These are phyloP conservation scores for Geotrichum candidum DNA, from an alignment of 1,139 yeast genomes.

Conservation along the genomic window DNA sequence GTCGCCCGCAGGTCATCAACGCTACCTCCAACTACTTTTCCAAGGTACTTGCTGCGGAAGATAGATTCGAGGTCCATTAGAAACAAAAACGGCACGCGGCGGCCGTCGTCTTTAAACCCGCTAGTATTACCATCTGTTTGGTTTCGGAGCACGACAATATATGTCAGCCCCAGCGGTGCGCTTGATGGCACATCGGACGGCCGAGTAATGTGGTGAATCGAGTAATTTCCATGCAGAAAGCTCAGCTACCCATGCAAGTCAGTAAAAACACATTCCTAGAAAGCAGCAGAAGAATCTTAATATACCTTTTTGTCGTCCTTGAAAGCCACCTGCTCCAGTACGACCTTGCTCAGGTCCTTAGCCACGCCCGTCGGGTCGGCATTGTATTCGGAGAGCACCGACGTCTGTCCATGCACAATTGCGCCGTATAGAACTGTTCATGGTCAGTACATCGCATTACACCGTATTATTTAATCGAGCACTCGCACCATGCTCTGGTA, in stretches of 20 bases:
- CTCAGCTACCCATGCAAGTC: constrained; percentile 24
- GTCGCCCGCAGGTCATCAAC: constrained; percentile 14
- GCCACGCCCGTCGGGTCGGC: constrained; percentile 22
- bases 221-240: constrained; percentile 32
- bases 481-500: not conserved
- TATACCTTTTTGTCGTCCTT: constrained; percentile 28
- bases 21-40: constrained; percentile 17
- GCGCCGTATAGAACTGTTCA: constrained; percentile 30
- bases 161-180: constrained; percentile 32
- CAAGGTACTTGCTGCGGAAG: constrained; percentile 23
- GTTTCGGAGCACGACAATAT: constrained; percentile 26
- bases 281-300: not conserved
- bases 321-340: constrained; percentile 26
- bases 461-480: not conserved
- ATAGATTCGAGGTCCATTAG: constrained; percentile 30
- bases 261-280: not conserved
- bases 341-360: constrained; percentile 26
- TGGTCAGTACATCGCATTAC: not conserved
- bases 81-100: constrained; percentile 34
- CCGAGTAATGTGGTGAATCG: constrained; percentile 34
- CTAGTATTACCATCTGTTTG: not conserved
- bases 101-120: constrained; percentile 22
- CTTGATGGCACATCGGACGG: constrained; percentile 22
- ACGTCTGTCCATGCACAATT: constrained; percentile 28
- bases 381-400: constrained; percentile 21